Conservation (phyloP, 2,329 filamentous ascomycete species). For the Ceratocystis diversiconidia region DNA sequence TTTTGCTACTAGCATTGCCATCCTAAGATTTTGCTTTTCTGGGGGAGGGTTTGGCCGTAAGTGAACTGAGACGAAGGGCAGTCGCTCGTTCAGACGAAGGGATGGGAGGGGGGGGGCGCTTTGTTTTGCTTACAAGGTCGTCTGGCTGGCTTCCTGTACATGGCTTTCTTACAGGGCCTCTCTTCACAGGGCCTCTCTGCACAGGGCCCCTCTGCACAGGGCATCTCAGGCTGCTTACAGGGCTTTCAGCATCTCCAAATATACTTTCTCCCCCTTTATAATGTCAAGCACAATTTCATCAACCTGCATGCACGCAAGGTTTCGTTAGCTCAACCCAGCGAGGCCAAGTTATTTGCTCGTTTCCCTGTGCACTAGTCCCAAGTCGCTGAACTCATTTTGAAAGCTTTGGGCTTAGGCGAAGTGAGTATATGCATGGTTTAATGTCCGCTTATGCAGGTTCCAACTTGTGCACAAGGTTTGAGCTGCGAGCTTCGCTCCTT, state of each 20-base stretch:
- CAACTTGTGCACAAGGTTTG: not conserved
- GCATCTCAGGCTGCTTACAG: not conserved
- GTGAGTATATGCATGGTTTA: constrained; percentile 9
- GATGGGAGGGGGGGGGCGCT: no score
- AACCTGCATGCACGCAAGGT: not conserved
- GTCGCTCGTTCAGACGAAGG: not conserved
- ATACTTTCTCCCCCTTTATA: not conserved
- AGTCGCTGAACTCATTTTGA: not conserved
- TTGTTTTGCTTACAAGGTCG: not conserved
- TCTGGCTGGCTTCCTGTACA: no score
- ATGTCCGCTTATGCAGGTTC: constrained; percentile 11
- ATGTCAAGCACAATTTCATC: not conserved
- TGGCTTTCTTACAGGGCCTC: no score
- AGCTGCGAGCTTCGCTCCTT: not conserved
- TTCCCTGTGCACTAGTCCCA: not conserved
- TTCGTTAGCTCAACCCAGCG: not conserved
- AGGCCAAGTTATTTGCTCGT: not conserved
- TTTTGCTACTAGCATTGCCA: not conserved
- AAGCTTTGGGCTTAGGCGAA: constrained; percentile 10
- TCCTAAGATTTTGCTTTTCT: not conserved
- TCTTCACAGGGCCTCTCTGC: no score
- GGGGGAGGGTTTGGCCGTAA: not conserved
- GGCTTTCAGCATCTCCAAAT: not conserved
- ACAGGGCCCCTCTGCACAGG: no score
- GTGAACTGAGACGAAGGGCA: not conserved